A percentile compares a stretch with the other conserved stretches of the same genome.
Conservation (phyloP, 2,329 filamentous ascomycete genomes). For the Aureobasidium leucospermi region DNA sequence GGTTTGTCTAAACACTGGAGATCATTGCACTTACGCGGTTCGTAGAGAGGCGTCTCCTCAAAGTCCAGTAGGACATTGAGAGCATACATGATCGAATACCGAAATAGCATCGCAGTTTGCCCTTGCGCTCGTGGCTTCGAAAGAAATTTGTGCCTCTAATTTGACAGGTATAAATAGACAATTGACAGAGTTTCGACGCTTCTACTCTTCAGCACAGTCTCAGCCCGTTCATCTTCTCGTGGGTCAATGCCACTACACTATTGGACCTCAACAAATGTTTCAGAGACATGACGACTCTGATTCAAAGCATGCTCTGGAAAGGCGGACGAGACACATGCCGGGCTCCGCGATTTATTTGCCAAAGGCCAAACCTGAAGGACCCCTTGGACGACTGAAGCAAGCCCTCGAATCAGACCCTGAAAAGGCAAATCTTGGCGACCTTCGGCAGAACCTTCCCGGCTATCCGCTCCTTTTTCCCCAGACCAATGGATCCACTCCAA, state of each 20-base stretch:
- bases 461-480: constrained; percentile 6
- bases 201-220: not conserved
- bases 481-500: not conserved
- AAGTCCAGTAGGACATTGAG: not conserved
- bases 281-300: no score
- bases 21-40: no score
- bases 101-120: not conserved
- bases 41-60: not conserved
- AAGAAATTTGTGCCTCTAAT: constrained; percentile 3
- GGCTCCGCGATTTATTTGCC: not conserved
- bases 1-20: no score
- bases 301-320: not conserved
- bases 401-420: not conserved
- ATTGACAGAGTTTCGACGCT: not conserved
- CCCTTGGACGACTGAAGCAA: no score
- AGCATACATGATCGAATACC: no score
- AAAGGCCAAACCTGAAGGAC: not conserved
- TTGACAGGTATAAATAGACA: constrained; percentile 1
- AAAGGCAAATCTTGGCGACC: not conserved
- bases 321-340: not conserved
- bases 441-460: constrained; percentile 4
- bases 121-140: not conserved
- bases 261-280: not conserved
- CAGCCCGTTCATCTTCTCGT: not conserved
- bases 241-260: not conserved